Base-by-base conservation (phyloP, 306 rosid genomes). In the Comarum palustre region DNA sequence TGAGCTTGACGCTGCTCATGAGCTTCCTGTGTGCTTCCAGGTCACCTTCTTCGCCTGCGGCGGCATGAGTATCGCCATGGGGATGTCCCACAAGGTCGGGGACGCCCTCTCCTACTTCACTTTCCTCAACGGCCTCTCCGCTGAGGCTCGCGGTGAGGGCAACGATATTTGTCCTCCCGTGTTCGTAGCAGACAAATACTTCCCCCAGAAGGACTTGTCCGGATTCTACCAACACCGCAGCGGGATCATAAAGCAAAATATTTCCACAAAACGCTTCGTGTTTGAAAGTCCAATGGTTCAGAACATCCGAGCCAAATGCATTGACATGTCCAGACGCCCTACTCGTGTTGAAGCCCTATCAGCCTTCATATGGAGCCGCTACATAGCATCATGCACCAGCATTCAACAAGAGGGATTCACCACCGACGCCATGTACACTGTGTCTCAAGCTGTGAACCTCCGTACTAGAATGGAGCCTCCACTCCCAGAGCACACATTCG, bases 291-390 rank as follows among this genome's bases (percentile, higher is more conserved):
- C 75, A 1, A 20, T 31, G 1, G 64, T 84, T 31, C 66, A 62
- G 8, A 36, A 59, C 6, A 69, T 84, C 9, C 75, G 67, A 20
- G 52, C 47, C 6, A 63, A 45, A 59, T 80, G 71, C 38, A 34
- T 47, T 0, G 77, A 34, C 27, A 47, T 48, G 9, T 46, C 36
- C 20, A 52, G 64, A 12, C 73, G 83, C 0, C 79, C 82, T 3
- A 79, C 86, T 0, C 78, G 89, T 2, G 82, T 82, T 25, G 89
- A 77, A 58, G 89, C 86, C 13, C 45, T 85, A 14, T 85, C 89
- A 0, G 52, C 83, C 25, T 82, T 85, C 72, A 67, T 85, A 54
- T 82, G 82, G 78, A 22, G 60, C 8, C 85, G 87, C 1, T 58
- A 78, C 46, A 41, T 72, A 16, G 77, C 62, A 43, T 12, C 55